Conservation (phyloP, 2,329 filamentous ascomycete species). For the Teratosphaeria gauchensis region DNA sequence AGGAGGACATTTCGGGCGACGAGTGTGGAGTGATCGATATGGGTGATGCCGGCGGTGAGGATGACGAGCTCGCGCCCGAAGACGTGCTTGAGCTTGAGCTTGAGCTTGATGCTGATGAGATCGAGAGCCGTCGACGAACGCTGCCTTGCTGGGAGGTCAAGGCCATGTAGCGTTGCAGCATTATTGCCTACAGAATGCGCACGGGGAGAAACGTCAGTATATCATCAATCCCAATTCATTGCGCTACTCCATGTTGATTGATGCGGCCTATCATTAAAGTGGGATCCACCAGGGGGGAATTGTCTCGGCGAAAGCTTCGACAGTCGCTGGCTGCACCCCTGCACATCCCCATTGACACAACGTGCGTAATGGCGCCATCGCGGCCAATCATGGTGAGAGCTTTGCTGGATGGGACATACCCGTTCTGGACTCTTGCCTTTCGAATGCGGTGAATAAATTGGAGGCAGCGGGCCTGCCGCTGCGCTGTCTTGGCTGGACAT, state of each 20-base stretch:
- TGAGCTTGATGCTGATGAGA: background rate
- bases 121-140: conserved; percentile 29
- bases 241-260: background rate
- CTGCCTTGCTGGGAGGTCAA: conserved; percentile 31
- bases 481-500: background rate
- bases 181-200: conserved; percentile 3
- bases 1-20: conserved; percentile 12
- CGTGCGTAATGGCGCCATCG: background rate
- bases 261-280: background rate
- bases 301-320: background rate
- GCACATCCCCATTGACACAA: background rate
- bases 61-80: conserved; percentile 17
- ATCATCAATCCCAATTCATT: background rate
- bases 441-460: background rate
- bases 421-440: background rate
- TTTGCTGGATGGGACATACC: background rate
- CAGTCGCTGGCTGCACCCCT: background rate
- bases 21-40: conserved; percentile 6
- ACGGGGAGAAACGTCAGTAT: background rate
- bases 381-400: background rate
- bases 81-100: conserved; percentile 6
- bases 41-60: conserved; percentile 13
- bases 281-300: background rate
- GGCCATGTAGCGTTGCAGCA: conserved; percentile 24
- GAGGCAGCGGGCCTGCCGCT: background rate